Evolutionary conservation across 371 early-diverging fungal genomes (phyloP), one percentile per base, ranked within the genome.

Genomic region (Mortierella polycephala): DNA sequence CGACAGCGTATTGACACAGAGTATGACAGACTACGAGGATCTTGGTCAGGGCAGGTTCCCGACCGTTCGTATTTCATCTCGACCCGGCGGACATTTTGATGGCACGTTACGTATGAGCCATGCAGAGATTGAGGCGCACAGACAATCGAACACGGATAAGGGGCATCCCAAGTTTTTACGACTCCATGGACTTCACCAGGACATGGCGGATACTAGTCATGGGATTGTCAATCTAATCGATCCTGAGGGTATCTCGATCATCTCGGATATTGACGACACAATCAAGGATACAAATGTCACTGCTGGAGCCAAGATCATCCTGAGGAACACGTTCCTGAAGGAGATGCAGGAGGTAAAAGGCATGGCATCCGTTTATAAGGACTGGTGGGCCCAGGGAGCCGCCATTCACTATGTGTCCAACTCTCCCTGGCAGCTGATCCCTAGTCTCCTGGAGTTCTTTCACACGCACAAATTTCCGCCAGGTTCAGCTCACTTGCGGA

Each of bases 351-450:
- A 82, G 42, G 83, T 83, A 10, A 64, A 76, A 9, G 86, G 84
- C 1, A 85, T 84, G 85, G 74, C 84, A 7, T 42, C 71, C 1
- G 77, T 75, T 6, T 85, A 85, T 57, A 70, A 61, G 44, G 23
- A 67, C 16, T 85, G 85, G 85, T 89, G 90, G 81, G 67, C 86
- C 2, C 83, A 85, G 66, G 92, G 92, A 8, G 91, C 89, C 14
- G 87, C 90, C 8, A 88, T 96, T 59, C 98, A 97, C 80, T 97
- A 96, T 81, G 97, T 97, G 12, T 92, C 92, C 57, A 96, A 96
- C 70, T 92, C 92, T 20, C 98, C 97, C 0, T 95, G 93, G 85
- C 96, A 96, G 74, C 81, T 96, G 58, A 88, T 92, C 57, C 92
- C 94, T 0, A 86, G 90, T 75, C 81, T 96, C 20, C 79, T 87